These are phyloP conservation scores for Pluteus cervinus DNA, from an alignment of 768 basidiomycete species.

Conservation along the genomic window DNA sequence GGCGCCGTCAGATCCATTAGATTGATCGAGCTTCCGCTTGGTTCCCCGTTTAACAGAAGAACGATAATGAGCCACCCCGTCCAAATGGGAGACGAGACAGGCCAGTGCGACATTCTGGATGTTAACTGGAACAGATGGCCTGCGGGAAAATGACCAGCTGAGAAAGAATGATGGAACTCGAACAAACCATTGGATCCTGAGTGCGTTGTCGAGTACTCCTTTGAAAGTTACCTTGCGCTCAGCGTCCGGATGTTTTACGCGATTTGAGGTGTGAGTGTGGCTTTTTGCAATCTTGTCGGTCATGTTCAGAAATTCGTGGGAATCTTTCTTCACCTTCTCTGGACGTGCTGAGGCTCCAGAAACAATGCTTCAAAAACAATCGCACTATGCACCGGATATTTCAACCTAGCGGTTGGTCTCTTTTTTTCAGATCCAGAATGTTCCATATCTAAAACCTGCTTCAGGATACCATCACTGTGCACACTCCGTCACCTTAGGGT, in stretches of 20 bases:
- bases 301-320: too few relatives aligned
- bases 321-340: too few relatives aligned
- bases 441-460: too few relatives aligned
- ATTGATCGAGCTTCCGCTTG: slow-evolving; percentile 31
- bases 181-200: slow-evolving; percentile 59
- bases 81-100: slow-evolving; percentile 40
- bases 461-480: too few relatives aligned
- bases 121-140: slow-evolving; percentile 60
- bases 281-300: slow-evolving; percentile 43
- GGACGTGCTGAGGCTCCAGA: too few relatives aligned
- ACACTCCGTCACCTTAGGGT: too few relatives aligned
- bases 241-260: slow-evolving; percentile 38
- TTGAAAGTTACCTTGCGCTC: slow-evolving; percentile 67
- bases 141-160: slow-evolving; percentile 17
- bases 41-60: slow-evolving; percentile 23
- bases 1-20: slow-evolving; percentile 6
- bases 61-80: slow-evolving; percentile 43
- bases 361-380: too few relatives aligned
- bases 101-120: slow-evolving; percentile 57
- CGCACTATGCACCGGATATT: too few relatives aligned
- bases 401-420: too few relatives aligned
- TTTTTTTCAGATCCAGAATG: too few relatives aligned
- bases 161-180: slow-evolving; percentile 7
- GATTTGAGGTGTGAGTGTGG: slow-evolving; percentile 57
- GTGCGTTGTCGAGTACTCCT: slow-evolving; percentile 67